These are phyloP conservation scores for Hypomyces rosellus DNA, from an alignment of 2,329 filamentous ascomycete genomes.

Conservation along the genomic window DNA sequence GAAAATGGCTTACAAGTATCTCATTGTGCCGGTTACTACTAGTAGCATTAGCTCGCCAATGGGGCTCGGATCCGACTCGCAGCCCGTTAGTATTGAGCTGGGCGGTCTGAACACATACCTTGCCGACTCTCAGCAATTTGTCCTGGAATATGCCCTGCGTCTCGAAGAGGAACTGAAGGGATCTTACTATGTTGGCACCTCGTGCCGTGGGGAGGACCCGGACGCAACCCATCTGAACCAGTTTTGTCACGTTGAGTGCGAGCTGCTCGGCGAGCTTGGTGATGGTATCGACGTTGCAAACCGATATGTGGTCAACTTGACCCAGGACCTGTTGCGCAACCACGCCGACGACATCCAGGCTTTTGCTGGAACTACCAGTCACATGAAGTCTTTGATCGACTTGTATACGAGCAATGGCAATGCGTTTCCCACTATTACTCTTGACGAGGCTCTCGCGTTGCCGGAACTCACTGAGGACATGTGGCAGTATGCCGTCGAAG, in stretches of 20 bases:
- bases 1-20: neutral
- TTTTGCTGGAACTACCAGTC: neutral
- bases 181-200: constrained; percentile 3
- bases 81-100: neutral
- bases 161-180: neutral
- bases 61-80: constrained; percentile 1
- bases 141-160: constrained; percentile 4
- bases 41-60: constrained; percentile 1
- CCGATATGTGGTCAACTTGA: neutral
- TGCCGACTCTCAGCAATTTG: constrained; percentile 5
- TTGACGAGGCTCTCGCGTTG: neutral
- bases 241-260: constrained; percentile 5
- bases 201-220: constrained; percentile 3
- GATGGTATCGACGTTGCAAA: neutral
- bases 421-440: neutral
- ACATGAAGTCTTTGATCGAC: neutral
- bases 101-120: neutral
- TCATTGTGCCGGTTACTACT: neutral
- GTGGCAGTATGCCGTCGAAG: constrained; percentile 3
- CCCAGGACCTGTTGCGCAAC: neutral
- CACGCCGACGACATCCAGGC: neutral
- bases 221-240: constrained; percentile 5
- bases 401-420: neutral
- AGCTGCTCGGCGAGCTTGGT: neutral
- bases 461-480: neutral